Base-by-base conservation (phyloP, 164 flowering plant genomes). In the Magnolia officinalis region DNA sequence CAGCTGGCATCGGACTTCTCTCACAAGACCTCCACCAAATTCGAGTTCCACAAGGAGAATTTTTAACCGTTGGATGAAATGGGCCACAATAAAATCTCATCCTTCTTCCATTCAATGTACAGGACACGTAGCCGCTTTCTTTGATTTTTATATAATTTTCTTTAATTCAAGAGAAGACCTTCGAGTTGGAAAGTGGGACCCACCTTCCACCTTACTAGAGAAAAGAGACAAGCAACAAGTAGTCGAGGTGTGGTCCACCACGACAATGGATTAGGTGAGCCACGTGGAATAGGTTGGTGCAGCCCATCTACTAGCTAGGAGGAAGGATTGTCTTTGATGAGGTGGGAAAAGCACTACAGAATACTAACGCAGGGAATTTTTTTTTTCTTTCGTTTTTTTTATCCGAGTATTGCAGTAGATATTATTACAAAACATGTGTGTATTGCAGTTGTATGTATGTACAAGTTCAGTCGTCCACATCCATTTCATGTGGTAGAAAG, bases 31-130 rank as follows among this genome's bases (percentile, higher is more conserved):
- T 71, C 80, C 72, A 87, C 89, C 79, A 85, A 82, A 50, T 87
- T 87, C 79, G 89, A 87, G 24, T 87, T 87, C 78, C 88, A 87
- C 64, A 87, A 87, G 76, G 89, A 87, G 74, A 87, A 87, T 63
- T 87, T 87, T 74, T 87, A 74, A 81, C 20, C 0, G 9, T 21
- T 21, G 26, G 26, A 65, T 8, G 68, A 20, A 24, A 5, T 52
- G 68, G 68, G 26, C 23, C 69, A 8, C 24, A 67, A 10, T 26
- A 24, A 26, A 23, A 29, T 67, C 6, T 16, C 37, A 21, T 9
- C 7, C 8, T 5, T 2, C 4, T 64, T n/a, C 24, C 2, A n/a
- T 64, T n/a, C 67, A 6, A 20, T 64, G 67, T 64, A 64, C 67
- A 64, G 67, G 49, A 67, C 13, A 52, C 77, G 67, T 20, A 24